phyloP scores from a whole-genome alignment of 176 grass and related monocot species.

The Zea luxurians region DNA sequence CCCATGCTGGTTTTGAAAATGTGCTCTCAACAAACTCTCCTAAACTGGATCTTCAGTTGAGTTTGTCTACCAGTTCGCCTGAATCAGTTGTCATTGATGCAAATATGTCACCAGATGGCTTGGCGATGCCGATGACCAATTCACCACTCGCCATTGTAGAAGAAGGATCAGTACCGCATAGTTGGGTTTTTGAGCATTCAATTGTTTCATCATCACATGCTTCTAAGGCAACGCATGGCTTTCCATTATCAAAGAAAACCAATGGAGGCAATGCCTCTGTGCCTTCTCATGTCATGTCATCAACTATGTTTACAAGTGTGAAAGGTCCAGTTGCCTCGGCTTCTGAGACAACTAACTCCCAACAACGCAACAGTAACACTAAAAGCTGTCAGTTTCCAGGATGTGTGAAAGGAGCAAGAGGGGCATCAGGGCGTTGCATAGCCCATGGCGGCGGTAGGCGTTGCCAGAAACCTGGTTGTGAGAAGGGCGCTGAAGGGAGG shows the following conservation, averaged over 20 bases:
- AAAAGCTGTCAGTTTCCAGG: slow-evolving; percentile 80
- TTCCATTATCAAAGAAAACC: slow-evolving; percentile 39
- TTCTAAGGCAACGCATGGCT: slow-evolving; percentile 43
- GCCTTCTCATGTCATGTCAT: slow-evolving; percentile 43
- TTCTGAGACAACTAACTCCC: slow-evolving; percentile 49
- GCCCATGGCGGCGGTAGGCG: slow-evolving; percentile 86
- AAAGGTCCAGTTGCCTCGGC: slow-evolving; percentile 52
- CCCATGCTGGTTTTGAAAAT: slow-evolving; percentile 35
- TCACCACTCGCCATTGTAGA: slow-evolving; percentile 16
- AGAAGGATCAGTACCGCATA: slow-evolving; percentile 46
- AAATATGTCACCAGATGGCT: slow-evolving; percentile 30
- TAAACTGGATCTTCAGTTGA: slow-evolving; percentile 67
- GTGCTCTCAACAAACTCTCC: background rate
- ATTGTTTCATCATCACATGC: slow-evolving; percentile 39
- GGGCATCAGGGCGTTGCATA: slow-evolving; percentile 85
- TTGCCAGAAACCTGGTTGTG: slow-evolving; percentile 77
- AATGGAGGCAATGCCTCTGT: slow-evolving; percentile 33
- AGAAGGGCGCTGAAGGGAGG: slow-evolving; percentile 91
- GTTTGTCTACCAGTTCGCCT: slow-evolving; percentile 64
- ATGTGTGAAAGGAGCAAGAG: slow-evolving; percentile 86
- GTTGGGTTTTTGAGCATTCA: slow-evolving; percentile 50
- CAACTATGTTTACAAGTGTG: slow-evolving; percentile 49
- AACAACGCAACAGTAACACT: slow-evolving; percentile 37
- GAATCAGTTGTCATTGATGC: slow-evolving; percentile 57
- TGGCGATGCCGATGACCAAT: slow-evolving; percentile 26